Evolutionary conservation across 2,329 filamentous ascomycete genomes (phyloP).

Genomic region (Sporothrix pallida): DNA sequence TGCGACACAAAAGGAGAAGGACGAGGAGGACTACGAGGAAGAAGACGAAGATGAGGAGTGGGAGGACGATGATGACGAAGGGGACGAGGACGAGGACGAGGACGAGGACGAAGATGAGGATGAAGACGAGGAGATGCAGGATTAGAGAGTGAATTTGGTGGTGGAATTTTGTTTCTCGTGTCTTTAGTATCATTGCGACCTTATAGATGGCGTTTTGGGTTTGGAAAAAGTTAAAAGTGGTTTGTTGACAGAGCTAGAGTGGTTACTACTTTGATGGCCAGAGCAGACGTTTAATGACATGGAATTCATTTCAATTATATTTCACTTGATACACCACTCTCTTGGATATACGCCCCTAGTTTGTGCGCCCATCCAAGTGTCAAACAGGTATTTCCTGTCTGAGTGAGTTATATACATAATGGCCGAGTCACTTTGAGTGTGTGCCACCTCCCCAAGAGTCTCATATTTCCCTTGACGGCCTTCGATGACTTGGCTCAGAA

Average conservation of each 20-base stretch:
- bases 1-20: constrained; percentile 55
- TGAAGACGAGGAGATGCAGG: constrained; percentile 41
- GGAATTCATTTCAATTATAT: not conserved
- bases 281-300: not conserved
- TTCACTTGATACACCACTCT: not conserved
- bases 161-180: not conserved
- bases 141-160: not conserved
- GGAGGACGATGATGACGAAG: constrained; percentile 58
- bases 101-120: constrained; percentile 55
- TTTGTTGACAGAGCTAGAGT: not conserved
- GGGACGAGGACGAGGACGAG: constrained; percentile 55
- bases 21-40: constrained; percentile 61
- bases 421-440: not conserved
- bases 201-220: constrained; percentile 29
- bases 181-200: not conserved
- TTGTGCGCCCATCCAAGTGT: not conserved
- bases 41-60: constrained; percentile 57
- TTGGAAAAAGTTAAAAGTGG: not conserved
- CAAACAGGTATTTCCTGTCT: not conserved
- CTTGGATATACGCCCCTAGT: not conserved
- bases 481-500: too few relatives aligned
- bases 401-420: not conserved
- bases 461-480: too few relatives aligned
- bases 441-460: too few relatives aligned
- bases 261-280: not conserved